Conservation (phyloP, 371 early-diverging fungal genomes). For the Mucor piriformis region DNA sequence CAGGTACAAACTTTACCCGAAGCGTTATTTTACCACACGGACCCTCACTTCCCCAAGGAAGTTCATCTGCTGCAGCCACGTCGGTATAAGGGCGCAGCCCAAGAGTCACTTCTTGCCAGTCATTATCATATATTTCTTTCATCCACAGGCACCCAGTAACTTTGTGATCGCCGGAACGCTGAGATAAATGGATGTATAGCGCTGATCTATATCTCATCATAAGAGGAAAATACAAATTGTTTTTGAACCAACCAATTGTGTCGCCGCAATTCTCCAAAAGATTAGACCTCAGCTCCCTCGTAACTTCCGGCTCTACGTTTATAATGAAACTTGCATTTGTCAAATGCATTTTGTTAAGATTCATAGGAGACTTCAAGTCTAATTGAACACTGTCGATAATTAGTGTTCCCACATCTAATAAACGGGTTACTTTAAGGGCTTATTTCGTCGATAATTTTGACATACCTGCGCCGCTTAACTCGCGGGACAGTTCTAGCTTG, state of each 20-base stretch:
- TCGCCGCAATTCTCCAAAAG: slow-evolving; percentile 8
- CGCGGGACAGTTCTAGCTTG: slow-evolving; percentile 30
- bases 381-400: slow-evolving; percentile 28
- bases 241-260: slow-evolving; percentile 19
- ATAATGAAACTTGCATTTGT: slow-evolving; percentile 26
- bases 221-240: slow-evolving; percentile 33
- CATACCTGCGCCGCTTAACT: slow-evolving; percentile 23
- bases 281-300: slow-evolving; percentile 14
- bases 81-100: slow-evolving; percentile 19
- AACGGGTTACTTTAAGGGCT: background rate
- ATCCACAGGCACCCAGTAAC: slow-evolving; percentile 35
- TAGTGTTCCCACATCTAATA: slow-evolving; percentile 34
- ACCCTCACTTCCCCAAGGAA: slow-evolving; percentile 27
- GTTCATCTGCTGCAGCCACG: slow-evolving; percentile 23
- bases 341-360: slow-evolving; percentile 1
- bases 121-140: slow-evolving; percentile 25
- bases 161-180: slow-evolving; percentile 14
- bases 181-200: slow-evolving; percentile 28
- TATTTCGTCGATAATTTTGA: background rate
- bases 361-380: slow-evolving; percentile 19
- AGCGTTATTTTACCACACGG: slow-evolving; percentile 24
- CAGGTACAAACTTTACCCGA: slow-evolving; percentile 31
- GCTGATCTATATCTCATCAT: slow-evolving; percentile 39
- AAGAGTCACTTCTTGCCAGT: slow-evolving; percentile 28
- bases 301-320: slow-evolving; percentile 34